Base-by-base conservation (phyloP, 345 rosid genomes). In the Mallotus nudiflorus region DNA sequence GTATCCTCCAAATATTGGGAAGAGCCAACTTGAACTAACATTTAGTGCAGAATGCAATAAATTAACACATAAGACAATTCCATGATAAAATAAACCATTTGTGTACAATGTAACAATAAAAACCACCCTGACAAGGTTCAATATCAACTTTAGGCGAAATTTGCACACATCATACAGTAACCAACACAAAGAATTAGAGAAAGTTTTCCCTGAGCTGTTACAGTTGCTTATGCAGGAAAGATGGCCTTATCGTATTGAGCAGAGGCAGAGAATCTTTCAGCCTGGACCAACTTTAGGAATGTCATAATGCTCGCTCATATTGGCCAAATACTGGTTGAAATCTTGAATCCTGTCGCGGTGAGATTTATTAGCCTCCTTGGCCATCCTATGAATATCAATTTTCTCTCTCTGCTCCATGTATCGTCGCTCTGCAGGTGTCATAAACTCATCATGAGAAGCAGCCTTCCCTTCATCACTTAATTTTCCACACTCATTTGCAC, bases 231-330 rank as follows among this genome's bases (percentile, higher is more conserved):
- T 45, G 11, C 4, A 27, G 24, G 4, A 16, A 45, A 40, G 27
- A 9, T 5, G 4, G 12, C 7, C 11, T 59, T 35, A 44, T 8
- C n/a, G 44, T 7, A 6, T 28, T 18, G 8, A 70, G 29, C 29
- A 14, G 29, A 6, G 50, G 42, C 12, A 6, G 15, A 48, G 18
- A 18, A 16, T 46, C 24, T 59, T 44, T 85, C 77, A 89, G 69
- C 98, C 95, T 20, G 96, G 96, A 57, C 97, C 97, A 70, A 94
- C 97, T 82, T 89, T 91, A 19, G 93, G 97, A 77, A 91, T 89
- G 80, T 89, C 93, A 19, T 91, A 88, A 70, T 89, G 96, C 81
- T 94, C 95, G 16, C 93, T 94, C 92, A 94, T 87, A 80, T 88
- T 94, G 9, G 95, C 97, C 27, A 94, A 87, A 73, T 88, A 91